Evolutionary conservation across 345 rosid species (phyloP).

Genomic region (Leavenworthia alabamica): DNA sequence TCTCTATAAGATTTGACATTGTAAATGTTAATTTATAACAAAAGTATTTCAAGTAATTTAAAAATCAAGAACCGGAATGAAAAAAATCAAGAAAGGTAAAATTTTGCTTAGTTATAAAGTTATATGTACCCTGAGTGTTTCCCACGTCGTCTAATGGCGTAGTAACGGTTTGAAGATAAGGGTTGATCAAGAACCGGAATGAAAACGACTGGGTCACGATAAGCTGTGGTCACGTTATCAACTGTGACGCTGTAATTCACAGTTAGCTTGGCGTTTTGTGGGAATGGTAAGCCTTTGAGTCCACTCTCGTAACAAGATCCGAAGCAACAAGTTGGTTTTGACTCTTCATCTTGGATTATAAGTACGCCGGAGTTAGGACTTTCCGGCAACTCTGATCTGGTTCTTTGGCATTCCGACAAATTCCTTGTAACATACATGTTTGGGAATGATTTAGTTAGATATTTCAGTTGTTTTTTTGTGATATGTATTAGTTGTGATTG

Average conservation of each 20-base stretch:
- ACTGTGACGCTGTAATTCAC: not conserved
- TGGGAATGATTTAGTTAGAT: not conserved
- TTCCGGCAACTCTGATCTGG: constrained; percentile 32
- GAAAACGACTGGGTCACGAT: constrained; percentile 26
- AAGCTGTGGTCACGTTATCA: not conserved
- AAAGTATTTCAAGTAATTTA: too few relatives aligned
- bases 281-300: constrained; percentile 23
- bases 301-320: constrained; percentile 27
- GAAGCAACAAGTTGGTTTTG: constrained; percentile 40
- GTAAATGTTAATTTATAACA: too few relatives aligned
- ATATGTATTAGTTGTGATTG: too few relatives aligned
- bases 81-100: not conserved
- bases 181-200: constrained; percentile 46
- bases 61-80: too few relatives aligned
- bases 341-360: constrained; percentile 52
- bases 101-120: not conserved
- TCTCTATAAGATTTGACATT: constrained; percentile 30
- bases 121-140: constrained; percentile 26
- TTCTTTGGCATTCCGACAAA: constrained; percentile 40
- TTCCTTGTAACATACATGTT: constrained; percentile 28
- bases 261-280: constrained; percentile 12
- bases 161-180: constrained; percentile 38
- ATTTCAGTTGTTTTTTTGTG: not conserved
- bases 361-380: constrained; percentile 50
- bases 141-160: constrained; percentile 11